A percentile compares a stretch with the other conserved stretches of the same genome.
Conservation (phyloP, 495 filamentous ascomycete genomes). For the Aspergillus kassunensis region DNA sequence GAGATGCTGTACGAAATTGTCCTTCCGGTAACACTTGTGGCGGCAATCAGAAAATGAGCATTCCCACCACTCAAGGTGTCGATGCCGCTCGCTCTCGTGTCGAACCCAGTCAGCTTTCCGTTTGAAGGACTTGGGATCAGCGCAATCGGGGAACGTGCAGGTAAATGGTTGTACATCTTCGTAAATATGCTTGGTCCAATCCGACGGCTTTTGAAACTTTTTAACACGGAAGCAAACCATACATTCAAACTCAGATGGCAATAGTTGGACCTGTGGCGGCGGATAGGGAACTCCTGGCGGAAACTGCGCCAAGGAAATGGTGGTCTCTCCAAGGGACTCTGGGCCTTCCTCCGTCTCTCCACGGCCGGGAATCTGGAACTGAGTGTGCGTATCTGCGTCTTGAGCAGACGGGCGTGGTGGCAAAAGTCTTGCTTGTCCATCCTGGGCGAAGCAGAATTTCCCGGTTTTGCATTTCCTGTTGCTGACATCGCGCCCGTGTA, state of each 20-base stretch:
- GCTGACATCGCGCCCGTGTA: conserved; percentile 58
- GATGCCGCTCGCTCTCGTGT: conserved; percentile 91
- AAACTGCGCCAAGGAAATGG: conserved; percentile 67
- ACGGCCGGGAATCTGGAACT: conserved; percentile 46
- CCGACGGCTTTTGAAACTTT: conserved; percentile 89
- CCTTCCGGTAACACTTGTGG: conserved; percentile 84
- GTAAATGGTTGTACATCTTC: conserved; percentile 96
- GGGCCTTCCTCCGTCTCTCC: conserved; percentile 61
- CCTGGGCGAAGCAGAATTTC: conserved; percentile 59
- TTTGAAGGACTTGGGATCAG: conserved; percentile 92
- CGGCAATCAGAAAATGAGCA: conserved; percentile 77
- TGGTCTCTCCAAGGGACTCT: conserved; percentile 60
- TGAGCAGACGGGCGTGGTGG: conserved; percentile 44
- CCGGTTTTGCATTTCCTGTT: conserved; percentile 55
- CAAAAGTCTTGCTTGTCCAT: conserved; percentile 53
- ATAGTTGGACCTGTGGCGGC: conserved; percentile 55
- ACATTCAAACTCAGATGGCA: conserved; percentile 92
- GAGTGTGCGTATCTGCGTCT: conserved; percentile 42
- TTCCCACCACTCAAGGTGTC: conserved; percentile 89
- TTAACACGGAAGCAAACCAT: conserved; percentile 86
- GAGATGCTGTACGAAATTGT: conserved; percentile 94
- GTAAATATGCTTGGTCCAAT: conserved; percentile 97
- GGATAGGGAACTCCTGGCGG: conserved; percentile 79
- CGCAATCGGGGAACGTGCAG: conserved; percentile 83
- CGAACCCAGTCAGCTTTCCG: conserved; percentile 97